Percentiles rank a stretch among this genome's conserved stretches.
Evolutionary conservation across 129 eudicot species (phyloP).

Genomic region (Ambrosia artemisiifolia): DNA sequence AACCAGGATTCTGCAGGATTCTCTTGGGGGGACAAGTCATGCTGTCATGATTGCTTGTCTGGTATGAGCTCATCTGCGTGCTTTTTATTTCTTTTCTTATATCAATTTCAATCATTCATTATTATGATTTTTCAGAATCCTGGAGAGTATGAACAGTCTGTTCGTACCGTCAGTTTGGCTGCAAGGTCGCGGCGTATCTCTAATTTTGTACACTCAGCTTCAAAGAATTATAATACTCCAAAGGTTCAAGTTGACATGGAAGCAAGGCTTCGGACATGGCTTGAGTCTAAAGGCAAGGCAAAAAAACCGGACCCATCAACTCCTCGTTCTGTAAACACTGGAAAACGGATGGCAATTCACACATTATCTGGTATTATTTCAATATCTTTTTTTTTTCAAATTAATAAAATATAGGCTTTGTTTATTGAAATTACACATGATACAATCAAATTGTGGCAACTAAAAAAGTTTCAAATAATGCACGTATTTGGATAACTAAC

Average conservation of each 20-base stretch:
- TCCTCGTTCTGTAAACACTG: slow-evolving; percentile 47
- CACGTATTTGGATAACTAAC: too few relatives aligned
- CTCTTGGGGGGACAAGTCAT: slow-evolving; percentile 87
- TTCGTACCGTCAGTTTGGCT: slow-evolving; percentile 87
- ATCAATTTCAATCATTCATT: not conserved
- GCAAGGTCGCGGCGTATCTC: slow-evolving; percentile 81
- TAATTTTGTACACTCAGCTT: slow-evolving; percentile 48
- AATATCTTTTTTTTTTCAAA: not conserved
- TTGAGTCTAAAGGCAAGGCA: slow-evolving; percentile 87
- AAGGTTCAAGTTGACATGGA: slow-evolving; percentile 68
- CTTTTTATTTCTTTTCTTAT: not conserved
- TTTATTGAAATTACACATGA: not conserved
- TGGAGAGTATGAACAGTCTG: slow-evolving; percentile 90
- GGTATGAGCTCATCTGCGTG: slow-evolving; percentile 37
- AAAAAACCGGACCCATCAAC: slow-evolving; percentile 48
- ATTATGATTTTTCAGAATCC: slow-evolving; percentile 60
- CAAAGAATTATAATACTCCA: slow-evolving; percentile 48
- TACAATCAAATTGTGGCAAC: not conserved
- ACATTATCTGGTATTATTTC: slow-evolving; percentile 36
- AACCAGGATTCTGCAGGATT: slow-evolving; percentile 92
- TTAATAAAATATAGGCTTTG: not conserved
- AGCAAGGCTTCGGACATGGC: slow-evolving; percentile 80
- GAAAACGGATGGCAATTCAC: slow-evolving; percentile 36
- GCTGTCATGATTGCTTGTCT: slow-evolving; percentile 92
- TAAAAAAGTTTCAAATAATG: not conserved